Conservation (phyloP, 257 asterid species). For the Jasminum sambac region DNA sequence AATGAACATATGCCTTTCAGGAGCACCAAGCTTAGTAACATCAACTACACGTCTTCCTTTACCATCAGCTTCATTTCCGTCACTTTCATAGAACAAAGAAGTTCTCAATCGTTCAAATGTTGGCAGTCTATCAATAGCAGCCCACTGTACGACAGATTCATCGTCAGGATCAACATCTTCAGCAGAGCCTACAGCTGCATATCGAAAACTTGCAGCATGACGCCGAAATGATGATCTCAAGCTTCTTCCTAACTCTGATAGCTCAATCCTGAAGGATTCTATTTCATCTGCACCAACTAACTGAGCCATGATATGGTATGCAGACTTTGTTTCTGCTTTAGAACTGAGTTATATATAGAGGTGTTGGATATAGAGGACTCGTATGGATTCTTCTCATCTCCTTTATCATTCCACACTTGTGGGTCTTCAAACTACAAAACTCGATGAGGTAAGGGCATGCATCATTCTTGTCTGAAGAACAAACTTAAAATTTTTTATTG, state of each 20-base stretch:
- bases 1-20: conserved; percentile 41
- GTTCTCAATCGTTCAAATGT: conserved; percentile 34
- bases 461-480: conserved; percentile 10
- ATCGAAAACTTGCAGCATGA: conserved; percentile 10
- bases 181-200: neutral
- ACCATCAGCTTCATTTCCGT: conserved; percentile 20
- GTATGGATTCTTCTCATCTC: neutral
- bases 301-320: conserved; percentile 14
- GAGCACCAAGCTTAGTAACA: conserved; percentile 45
- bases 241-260: conserved; percentile 21
- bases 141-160: conserved; percentile 43
- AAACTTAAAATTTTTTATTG: neutral
- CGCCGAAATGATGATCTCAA: conserved; percentile 18
- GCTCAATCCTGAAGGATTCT: conserved; percentile 13
- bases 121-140: conserved; percentile 47
- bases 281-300: conserved; percentile 20
- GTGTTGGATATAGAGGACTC: neutral
- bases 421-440: conserved; percentile 7
- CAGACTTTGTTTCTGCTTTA: neutral
- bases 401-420: neutral
- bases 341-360: neutral
- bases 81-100: conserved; percentile 33
- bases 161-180: conserved; percentile 28
- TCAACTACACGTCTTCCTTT: conserved; percentile 40
- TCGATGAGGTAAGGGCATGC: conserved; percentile 21